phyloP scores from a whole-genome alignment of 2,329 filamentous ascomycete genomes.

The Penicillium sp. region DNA sequence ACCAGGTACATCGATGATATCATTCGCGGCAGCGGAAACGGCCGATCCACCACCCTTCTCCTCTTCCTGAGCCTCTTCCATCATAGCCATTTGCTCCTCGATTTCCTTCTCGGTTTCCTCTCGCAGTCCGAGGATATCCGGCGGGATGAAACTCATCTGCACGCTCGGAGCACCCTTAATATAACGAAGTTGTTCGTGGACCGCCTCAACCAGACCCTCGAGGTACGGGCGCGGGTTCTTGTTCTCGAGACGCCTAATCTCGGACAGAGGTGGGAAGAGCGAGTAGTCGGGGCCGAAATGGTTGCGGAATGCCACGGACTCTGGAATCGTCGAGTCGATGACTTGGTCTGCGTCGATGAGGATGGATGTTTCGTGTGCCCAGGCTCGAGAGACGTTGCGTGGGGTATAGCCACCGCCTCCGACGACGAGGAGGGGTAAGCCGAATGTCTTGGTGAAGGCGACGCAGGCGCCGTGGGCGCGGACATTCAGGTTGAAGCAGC shows the following conservation, averaged over 20 bases:
- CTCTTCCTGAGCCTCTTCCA: conserved; percentile 47
- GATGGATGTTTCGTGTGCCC: conserved; percentile 95
- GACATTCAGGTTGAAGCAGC: conserved; percentile 96
- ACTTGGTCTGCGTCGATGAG: conserved; percentile 75
- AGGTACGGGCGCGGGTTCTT: conserved; percentile 78
- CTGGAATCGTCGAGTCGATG: conserved; percentile 74
- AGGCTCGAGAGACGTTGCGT: conserved; percentile 92
- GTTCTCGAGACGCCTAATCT: conserved; percentile 70
- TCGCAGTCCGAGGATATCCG: conserved; percentile 66
- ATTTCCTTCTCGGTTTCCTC: conserved; percentile 54
- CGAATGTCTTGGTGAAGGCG: conserved; percentile 79
- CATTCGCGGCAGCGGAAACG: conserved; percentile 9
- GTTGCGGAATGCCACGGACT: conserved; percentile 80
- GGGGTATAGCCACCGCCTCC: conserved; percentile 97
- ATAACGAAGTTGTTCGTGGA: conserved; percentile 85
- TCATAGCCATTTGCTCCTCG: conserved; percentile 45
- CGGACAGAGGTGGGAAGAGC: conserved; percentile 85
- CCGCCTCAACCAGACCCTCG: conserved; percentile 73
- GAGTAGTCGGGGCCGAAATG: conserved; percentile 88
- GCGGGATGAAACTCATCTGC: conserved; percentile 79
- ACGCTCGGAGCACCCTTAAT: conserved; percentile 84
- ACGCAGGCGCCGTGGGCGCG: conserved; percentile 92
- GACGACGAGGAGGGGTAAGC: conserved; percentile 83
- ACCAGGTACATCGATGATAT: conserved; percentile 14
- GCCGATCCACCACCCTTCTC: conserved; percentile 34